Evolutionary conservation across 768 basidiomycete genomes (phyloP).

Genomic region (Pleurotus tuoliensis): DNA sequence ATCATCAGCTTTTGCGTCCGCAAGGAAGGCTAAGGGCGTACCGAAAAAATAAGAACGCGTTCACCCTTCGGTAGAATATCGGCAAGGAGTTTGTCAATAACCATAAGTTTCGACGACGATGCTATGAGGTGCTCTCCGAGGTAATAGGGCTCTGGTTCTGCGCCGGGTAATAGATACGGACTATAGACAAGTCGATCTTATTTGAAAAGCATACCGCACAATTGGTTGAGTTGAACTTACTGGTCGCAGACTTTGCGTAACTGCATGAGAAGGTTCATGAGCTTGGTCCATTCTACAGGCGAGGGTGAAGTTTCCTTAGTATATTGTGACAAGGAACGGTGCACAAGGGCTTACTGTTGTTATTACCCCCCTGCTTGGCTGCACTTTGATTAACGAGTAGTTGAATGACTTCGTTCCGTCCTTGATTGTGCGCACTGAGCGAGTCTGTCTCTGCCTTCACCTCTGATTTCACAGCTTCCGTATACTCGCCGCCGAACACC

Average conservation of each 20-base stretch:
- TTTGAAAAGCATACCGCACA: neutral
- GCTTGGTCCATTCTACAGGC: constrained; percentile 44
- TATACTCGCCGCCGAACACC: constrained; percentile 35
- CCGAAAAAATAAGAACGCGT: constrained; percentile 66
- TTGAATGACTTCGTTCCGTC: constrained; percentile 35
- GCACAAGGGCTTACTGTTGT: neutral
- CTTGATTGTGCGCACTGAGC: constrained; percentile 20
- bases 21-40: constrained; percentile 18
- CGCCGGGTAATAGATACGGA: constrained; percentile 49
- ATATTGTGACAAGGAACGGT: neutral
- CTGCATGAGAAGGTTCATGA: constrained; percentile 72
- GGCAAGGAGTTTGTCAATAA: constrained; percentile 55
- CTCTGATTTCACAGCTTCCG: constrained; percentile 11
- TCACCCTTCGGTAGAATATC: constrained; percentile 57
- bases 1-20: neutral
- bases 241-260: constrained; percentile 70
- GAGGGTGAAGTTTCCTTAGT: neutral
- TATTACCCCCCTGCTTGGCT: constrained; percentile 23
- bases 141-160: constrained; percentile 43
- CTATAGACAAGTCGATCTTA: constrained; percentile 23
- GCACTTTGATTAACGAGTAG: constrained; percentile 34
- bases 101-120: constrained; percentile 51
- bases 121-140: constrained; percentile 55
- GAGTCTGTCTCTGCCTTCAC: constrained; percentile 17
- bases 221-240: constrained; percentile 24